Evolutionary conservation across 164 flowering plant genomes (phyloP).

Genomic region (Chimonanthus salicifolius): DNA sequence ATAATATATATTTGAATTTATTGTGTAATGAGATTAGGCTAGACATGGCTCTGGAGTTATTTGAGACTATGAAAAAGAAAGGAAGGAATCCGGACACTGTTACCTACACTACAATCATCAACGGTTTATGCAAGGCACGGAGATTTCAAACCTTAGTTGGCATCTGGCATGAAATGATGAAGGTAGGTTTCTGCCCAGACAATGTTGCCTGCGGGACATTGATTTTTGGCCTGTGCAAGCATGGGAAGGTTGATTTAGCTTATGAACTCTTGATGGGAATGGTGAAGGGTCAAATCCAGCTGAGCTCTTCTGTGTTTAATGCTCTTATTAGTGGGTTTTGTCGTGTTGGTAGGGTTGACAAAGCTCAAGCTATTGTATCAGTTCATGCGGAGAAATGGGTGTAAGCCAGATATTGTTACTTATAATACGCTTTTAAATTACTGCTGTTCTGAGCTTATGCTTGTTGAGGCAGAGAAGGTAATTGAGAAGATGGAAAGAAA

Average conservation of each 20-base stretch:
- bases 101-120: conserved; percentile 63
- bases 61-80: conserved; percentile 44
- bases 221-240: conserved; percentile 59
- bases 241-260: conserved; percentile 81
- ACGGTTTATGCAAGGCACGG: conserved; percentile 52
- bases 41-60: conserved; percentile 50
- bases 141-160: conserved; percentile 47
- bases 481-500: conserved; percentile 55
- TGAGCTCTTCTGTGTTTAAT: conserved; percentile 52
- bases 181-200: conserved; percentile 56
- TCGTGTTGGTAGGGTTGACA: conserved; percentile 53
- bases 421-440: conserved; percentile 69
- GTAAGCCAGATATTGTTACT: conserved; percentile 75
- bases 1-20: conserved; percentile 59
- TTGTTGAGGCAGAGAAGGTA: conserved; percentile 70
- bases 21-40: conserved; percentile 52
- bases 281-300: conserved; percentile 39
- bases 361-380: conserved; percentile 66
- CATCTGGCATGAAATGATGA: conserved; percentile 66
- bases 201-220: conserved; percentile 62
- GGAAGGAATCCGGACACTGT: conserved; percentile 82
- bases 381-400: conserved; percentile 72
- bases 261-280: conserved; percentile 66
- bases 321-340: conserved; percentile 83
- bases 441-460: conserved; percentile 57